phyloP scores from a whole-genome alignment of 169 alveolate species.

The Eimeria sp. region DNA sequence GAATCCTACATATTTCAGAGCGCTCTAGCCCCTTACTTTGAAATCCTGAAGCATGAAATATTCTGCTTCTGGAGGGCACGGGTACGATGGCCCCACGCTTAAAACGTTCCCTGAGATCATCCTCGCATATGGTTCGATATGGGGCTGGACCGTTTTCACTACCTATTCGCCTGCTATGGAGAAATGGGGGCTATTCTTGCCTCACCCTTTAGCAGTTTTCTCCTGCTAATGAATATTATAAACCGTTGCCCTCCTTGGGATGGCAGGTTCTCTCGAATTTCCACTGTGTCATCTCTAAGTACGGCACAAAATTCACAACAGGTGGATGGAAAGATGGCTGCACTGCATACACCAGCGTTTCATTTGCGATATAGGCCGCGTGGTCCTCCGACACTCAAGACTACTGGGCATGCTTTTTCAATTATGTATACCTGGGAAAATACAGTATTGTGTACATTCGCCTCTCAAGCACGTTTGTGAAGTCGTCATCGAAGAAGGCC shows the following conservation, averaged over 20 bases:
- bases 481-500: constrained; percentile 42
- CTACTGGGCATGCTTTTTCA: background rate
- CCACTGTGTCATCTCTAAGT: constrained; percentile 33
- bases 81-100: constrained; percentile 47
- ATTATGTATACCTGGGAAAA: constrained; percentile 41
- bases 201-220: constrained; percentile 36
- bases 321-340: background rate
- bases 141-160: background rate
- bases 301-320: background rate
- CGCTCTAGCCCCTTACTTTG: background rate
- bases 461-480: constrained; percentile 35
- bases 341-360: background rate
- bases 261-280: constrained; percentile 42
- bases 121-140: background rate
- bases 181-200: background rate
- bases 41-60: constrained; percentile 22
- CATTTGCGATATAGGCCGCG: background rate
- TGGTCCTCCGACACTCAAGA: background rate
- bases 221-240: constrained; percentile 29
- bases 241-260: constrained; percentile 13
- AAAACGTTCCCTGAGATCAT: constrained; percentile 1
- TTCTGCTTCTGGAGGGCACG: constrained; percentile 14
- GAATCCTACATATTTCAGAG: background rate
- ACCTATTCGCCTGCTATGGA: background rate
- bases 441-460: constrained; percentile 37